Conservation (phyloP, 345 rosid genomes). For the Mallotus nudiflorus region DNA sequence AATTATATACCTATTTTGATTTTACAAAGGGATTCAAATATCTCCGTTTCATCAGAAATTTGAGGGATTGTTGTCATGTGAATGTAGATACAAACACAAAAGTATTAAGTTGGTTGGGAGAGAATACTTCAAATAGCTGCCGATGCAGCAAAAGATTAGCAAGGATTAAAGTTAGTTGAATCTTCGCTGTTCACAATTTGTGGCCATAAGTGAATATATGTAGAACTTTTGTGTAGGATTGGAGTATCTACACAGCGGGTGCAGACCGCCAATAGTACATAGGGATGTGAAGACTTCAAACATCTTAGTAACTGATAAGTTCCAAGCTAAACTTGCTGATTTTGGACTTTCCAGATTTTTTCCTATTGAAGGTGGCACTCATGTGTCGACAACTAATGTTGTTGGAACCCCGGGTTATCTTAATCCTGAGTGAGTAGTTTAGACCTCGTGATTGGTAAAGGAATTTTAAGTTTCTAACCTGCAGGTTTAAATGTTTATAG, state of each 20-base stretch:
- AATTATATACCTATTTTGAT: no score
- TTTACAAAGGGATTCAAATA: no score
- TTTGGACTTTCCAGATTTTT: conserved; percentile 14
- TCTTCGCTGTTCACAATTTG: no score
- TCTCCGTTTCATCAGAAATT: no score
- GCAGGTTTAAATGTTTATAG: no score
- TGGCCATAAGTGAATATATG: neutral
- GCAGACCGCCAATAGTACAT: conserved; percentile 16
- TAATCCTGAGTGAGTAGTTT: conserved; percentile 16
- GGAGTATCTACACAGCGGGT: conserved; percentile 17
- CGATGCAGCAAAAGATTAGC: no score
- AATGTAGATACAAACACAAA: no score
- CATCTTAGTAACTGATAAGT: conserved; percentile 13
- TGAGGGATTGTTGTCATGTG: no score
- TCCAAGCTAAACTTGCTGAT: conserved; percentile 15
- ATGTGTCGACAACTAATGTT: neutral
- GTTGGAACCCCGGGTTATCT: no score
- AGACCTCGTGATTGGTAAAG: neutral
- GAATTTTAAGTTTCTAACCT: no score
- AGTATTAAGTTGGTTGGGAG: no score
- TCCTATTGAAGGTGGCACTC: conserved; percentile 2
- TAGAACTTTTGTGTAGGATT: neutral
- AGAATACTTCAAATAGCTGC: no score
- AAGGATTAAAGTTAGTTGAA: neutral
- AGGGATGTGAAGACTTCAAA: conserved; percentile 16